A percentile compares a stretch with the other conserved stretches of the same genome.
Evolutionary conservation across 257 asterid genomes (phyloP).

Genomic region (Catharanthus roseus): DNA sequence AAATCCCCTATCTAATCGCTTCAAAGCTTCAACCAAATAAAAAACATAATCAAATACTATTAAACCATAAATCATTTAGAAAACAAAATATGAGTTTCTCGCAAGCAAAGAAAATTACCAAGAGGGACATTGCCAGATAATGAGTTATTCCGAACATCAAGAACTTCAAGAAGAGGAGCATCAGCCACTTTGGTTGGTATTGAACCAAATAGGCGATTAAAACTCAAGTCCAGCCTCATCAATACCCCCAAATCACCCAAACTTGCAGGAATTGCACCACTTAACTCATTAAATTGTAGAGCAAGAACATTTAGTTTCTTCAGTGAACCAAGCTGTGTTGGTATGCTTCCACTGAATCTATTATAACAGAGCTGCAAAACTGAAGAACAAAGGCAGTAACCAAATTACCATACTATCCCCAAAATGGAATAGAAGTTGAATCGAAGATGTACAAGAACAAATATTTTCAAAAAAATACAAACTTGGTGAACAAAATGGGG

Average conservation of each 20-base stretch:
- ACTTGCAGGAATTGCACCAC: slow-evolving; percentile 94
- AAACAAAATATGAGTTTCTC: not conserved
- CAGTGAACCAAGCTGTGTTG: slow-evolving; percentile 55
- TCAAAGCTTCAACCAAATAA: slow-evolving; percentile 56
- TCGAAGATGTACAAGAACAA: not conserved
- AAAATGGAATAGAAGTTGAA: not conserved
- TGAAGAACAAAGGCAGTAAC: slow-evolving; percentile 19
- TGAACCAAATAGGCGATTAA: slow-evolving; percentile 71
- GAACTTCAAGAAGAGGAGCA: slow-evolving; percentile 64
- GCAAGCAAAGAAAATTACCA: slow-evolving; percentile 46
- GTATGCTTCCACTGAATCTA: slow-evolving; percentile 75
- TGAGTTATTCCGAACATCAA: slow-evolving; percentile 68
- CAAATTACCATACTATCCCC: not conserved
- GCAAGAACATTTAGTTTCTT: slow-evolving; percentile 73
- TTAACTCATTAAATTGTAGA: slow-evolving; percentile 63
- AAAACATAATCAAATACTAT: slow-evolving; percentile 5
- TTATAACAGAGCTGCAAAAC: slow-evolving; percentile 94
- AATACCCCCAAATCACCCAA: slow-evolving; percentile 62
- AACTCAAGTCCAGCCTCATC: slow-evolving; percentile 73
- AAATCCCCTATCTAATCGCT: slow-evolving; percentile 70
- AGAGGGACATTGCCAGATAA: slow-evolving; percentile 94
- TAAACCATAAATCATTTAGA: not conserved
- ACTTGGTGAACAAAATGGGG: not conserved
- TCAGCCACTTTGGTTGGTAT: slow-evolving; percentile 82
- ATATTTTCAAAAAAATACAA: slow-evolving; percentile 4